These are phyloP conservation scores for Xerocomus potaroensis DNA, from an alignment of 768 basidiomycete species.

Conservation along the genomic window DNA sequence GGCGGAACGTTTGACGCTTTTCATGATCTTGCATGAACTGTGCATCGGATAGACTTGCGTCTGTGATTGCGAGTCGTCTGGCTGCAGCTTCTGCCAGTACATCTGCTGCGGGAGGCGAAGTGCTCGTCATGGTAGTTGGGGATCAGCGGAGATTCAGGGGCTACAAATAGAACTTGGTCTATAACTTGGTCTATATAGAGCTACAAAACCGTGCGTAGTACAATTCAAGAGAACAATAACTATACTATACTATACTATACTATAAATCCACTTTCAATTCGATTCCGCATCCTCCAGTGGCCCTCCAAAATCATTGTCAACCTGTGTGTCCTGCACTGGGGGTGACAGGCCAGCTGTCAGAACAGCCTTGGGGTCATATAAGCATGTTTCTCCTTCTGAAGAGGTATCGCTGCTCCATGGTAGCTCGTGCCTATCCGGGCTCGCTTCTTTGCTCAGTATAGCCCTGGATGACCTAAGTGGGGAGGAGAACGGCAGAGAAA, in stretches of 20 bases:
- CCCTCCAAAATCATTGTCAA: slow-evolving; percentile 20
- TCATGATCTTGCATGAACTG: slow-evolving; percentile 49
- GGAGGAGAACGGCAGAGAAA: slow-evolving; percentile 35
- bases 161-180: neutral
- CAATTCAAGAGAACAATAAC: neutral
- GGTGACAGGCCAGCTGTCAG: slow-evolving; percentile 8
- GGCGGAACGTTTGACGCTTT: slow-evolving; percentile 64
- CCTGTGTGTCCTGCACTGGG: slow-evolving; percentile 4
- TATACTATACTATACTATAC: too few species aligned
- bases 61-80: slow-evolving; percentile 16
- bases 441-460: slow-evolving; percentile 22
- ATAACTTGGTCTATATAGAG: neutral
- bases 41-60: neutral
- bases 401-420: slow-evolving; percentile 62
- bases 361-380: slow-evolving; percentile 11
- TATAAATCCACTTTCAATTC: slow-evolving; percentile 13
- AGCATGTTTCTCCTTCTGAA: slow-evolving; percentile 38
- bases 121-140: slow-evolving; percentile 11
- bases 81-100: slow-evolving; percentile 28
- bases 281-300: slow-evolving; percentile 19
- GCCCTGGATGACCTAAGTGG: slow-evolving; percentile 22
- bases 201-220: neutral
- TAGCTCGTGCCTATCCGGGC: slow-evolving; percentile 32
- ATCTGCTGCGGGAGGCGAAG: slow-evolving; percentile 14
- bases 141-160: slow-evolving; percentile 15